Evolutionary conservation across 495 filamentous ascomycete genomes (phyloP).

Genomic region (Podospora comata): DNA sequence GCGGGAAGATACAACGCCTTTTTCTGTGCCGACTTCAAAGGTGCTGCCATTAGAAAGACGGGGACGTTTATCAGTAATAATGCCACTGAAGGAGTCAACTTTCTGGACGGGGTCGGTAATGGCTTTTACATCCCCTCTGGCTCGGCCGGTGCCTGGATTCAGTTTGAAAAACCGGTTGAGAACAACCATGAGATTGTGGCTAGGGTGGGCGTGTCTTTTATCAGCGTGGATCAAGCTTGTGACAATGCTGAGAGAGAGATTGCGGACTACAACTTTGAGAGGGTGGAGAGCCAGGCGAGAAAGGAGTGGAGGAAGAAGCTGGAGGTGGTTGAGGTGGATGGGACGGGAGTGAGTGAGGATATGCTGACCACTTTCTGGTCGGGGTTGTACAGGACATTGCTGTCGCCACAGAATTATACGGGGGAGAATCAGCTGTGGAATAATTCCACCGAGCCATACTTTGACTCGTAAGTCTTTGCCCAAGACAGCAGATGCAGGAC

Average conservation of each 20-base stretch:
- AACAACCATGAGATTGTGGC: constrained; percentile 45
- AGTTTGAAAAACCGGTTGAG: constrained; percentile 48
- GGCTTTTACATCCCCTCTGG: constrained; percentile 48
- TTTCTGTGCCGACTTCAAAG: constrained; percentile 68
- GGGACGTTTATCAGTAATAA: constrained; percentile 51
- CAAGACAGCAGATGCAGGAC: constrained; percentile 7
- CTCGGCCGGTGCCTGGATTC: constrained; percentile 61
- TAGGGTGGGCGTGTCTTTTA: constrained; percentile 65
- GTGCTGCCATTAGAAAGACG: constrained; percentile 55
- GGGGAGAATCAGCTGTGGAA: constrained; percentile 72
- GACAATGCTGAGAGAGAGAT: constrained; percentile 62
- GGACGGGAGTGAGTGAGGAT: constrained; percentile 52
- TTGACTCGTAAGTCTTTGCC: constrained; percentile 57
- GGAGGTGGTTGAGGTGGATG: constrained; percentile 51
- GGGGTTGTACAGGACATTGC: constrained; percentile 60
- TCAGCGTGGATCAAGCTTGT: constrained; percentile 60
- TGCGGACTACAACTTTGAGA: constrained; percentile 58
- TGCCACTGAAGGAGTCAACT: constrained; percentile 44
- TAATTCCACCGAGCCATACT: constrained; percentile 67
- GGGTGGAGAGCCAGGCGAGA: constrained; percentile 49
- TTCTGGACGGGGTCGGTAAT: constrained; percentile 41
- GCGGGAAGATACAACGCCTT: constrained; percentile 56
- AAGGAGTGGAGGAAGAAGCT: constrained; percentile 61
- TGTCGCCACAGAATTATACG: constrained; percentile 71
- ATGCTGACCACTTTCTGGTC: constrained; percentile 65